phyloP scores from a whole-genome alignment of 176 grass and related monocot genomes.

The Aegilops umbellulata region DNA sequence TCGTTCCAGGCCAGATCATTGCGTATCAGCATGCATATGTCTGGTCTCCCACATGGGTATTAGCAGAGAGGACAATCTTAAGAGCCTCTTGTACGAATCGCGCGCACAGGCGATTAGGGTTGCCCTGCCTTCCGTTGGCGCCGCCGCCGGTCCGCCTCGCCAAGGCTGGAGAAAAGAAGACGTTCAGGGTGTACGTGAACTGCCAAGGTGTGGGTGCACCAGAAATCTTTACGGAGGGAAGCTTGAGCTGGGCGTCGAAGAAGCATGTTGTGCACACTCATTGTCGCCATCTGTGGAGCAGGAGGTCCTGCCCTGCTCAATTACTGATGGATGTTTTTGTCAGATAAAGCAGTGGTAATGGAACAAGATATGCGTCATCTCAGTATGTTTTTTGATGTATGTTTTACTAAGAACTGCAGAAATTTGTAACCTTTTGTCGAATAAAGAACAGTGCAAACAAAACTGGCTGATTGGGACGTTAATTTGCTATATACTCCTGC shows the following conservation, averaged over 20 bases:
- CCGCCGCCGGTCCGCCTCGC: too few relatives aligned
- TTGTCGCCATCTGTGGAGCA: neutral
- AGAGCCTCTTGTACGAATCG: too few relatives aligned
- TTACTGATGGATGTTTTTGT: neutral
- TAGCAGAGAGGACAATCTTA: too few relatives aligned
- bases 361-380: too few relatives aligned
- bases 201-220: neutral
- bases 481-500: neutral
- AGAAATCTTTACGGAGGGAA: neutral
- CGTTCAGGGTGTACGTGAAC: slow-evolving; percentile 24
- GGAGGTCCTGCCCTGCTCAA: neutral
- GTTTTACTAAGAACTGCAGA: too few relatives aligned
- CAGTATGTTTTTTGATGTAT: too few relatives aligned
- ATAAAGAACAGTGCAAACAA: too few relatives aligned
- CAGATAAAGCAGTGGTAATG: too few relatives aligned
- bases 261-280: neutral
- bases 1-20: neutral
- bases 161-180: neutral
- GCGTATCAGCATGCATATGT: neutral
- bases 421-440: too few relatives aligned
- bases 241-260: neutral
- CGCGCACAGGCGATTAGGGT: too few relatives aligned
- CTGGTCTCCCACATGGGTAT: neutral
- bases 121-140: too few relatives aligned
- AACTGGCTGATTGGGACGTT: neutral